A percentile compares a stretch with the other conserved stretches of the same genome.
Conservation (phyloP, 2,329 filamentous ascomycete genomes). For the Claviceps sp. region DNA sequence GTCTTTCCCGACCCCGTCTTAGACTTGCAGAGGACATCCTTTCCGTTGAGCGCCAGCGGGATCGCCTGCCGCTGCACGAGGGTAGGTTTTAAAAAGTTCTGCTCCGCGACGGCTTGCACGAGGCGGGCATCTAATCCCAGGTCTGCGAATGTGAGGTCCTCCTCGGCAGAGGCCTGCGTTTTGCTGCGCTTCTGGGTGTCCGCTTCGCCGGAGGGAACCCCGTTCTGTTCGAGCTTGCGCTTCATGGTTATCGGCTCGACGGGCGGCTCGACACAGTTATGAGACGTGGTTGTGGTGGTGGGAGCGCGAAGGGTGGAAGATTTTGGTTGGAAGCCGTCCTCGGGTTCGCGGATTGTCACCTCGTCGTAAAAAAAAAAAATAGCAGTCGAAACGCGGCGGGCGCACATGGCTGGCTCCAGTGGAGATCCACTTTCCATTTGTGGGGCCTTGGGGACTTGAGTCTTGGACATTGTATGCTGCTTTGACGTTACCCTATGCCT, state of each 20-base stretch:
- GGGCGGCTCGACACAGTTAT: background rate
- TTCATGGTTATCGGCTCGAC: constrained; percentile 30
- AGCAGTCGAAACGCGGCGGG: no score
- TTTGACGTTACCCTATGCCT: no score
- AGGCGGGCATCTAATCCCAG: constrained; percentile 75
- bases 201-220: constrained; percentile 28
- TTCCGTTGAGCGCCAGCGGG: constrained; percentile 72
- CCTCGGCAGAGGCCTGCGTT: constrained; percentile 19
- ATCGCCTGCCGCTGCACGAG: constrained; percentile 78
- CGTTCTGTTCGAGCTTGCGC: constrained; percentile 45
- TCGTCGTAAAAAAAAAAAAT: background rate
- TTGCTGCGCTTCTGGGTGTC: constrained; percentile 10
- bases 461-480: no score
- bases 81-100: constrained; percentile 79
- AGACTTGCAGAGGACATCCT: constrained; percentile 81
- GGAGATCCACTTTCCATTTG: no score
- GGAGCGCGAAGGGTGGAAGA: background rate
- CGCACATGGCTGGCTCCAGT: no score
- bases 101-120: constrained; percentile 70
- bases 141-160: constrained; percentile 51
- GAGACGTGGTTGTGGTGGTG: background rate
- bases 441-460: no score
- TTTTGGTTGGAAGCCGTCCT: background rate
- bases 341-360: no score
- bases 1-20: constrained; percentile 97